Percentiles rank a stretch among this genome's conserved stretches.
Conservation (phyloP, 345 rosid genomes). For the Erucastrum elatum region DNA sequence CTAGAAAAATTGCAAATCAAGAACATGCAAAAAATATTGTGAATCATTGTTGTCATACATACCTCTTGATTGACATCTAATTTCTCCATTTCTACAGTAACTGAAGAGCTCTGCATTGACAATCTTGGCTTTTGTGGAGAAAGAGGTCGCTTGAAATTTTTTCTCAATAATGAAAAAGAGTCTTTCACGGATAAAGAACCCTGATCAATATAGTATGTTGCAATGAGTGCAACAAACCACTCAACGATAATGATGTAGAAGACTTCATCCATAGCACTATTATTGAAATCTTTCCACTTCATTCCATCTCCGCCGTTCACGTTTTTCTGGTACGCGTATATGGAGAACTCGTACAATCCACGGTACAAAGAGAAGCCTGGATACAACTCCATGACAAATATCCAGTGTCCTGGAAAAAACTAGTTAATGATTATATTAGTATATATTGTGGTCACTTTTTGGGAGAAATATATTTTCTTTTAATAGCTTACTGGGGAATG, state of each 20-base stretch:
- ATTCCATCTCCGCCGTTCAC: conserved; percentile 76
- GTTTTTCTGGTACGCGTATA: conserved; percentile 55
- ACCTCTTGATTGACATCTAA: conserved; percentile 78
- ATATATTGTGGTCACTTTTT: neutral
- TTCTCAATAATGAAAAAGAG: conserved; percentile 55
- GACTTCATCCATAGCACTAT: conserved; percentile 74
- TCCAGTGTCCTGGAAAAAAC: conserved; percentile 62
- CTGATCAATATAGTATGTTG: conserved; percentile 70
- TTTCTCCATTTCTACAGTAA: conserved; percentile 73
- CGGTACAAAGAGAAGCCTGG: conserved; percentile 91
- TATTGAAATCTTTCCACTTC: conserved; percentile 68
- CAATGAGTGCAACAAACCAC: conserved; percentile 64
- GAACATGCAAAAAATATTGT: neutral
- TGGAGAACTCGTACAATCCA: conserved; percentile 75
- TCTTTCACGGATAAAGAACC: conserved; percentile 54
- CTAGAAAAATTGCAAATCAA: conserved; percentile 6
- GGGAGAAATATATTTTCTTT: neutral
- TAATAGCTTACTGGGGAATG: conserved; percentile 77
- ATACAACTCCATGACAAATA: conserved; percentile 70
- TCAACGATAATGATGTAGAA: conserved; percentile 65
- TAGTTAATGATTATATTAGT: neutral
- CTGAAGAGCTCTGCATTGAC: conserved; percentile 64
- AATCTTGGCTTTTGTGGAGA: conserved; percentile 52
- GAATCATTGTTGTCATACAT: conserved; percentile 37
- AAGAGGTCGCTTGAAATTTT: conserved; percentile 44